A percentile compares a stretch with the other conserved stretches of the same genome.
Conservation (phyloP, 352 stramenopile species). For the Phytophthora sojae region DNA sequence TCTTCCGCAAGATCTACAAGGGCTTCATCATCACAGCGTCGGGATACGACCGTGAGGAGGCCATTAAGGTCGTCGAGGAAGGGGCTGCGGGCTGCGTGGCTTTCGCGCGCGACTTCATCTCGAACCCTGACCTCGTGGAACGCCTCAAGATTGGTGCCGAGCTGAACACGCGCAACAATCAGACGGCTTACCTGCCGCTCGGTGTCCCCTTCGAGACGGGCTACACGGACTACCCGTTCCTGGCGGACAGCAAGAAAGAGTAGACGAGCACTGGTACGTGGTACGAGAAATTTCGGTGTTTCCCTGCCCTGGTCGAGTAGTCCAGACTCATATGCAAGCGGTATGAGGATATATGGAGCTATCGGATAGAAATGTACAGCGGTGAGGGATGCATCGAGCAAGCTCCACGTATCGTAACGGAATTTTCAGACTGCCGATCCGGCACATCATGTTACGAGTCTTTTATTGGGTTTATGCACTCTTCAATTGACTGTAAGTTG, state of each 20-base stretch:
- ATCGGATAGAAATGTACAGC: too few relatives aligned
- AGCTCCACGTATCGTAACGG: too few relatives aligned
- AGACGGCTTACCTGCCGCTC: conserved; percentile 31
- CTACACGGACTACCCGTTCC: conserved; percentile 40
- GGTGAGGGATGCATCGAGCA: too few relatives aligned
- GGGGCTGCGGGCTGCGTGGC: conserved; percentile 42
- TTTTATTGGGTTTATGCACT: too few relatives aligned
- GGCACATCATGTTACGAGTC: too few relatives aligned
- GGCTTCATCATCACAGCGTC: conserved; percentile 48
- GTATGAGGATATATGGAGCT: too few relatives aligned
- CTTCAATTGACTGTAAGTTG: too few relatives aligned
- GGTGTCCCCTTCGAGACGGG: conserved; percentile 23
- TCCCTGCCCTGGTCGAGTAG: too few relatives aligned
- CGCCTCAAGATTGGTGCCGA: conserved; percentile 33
- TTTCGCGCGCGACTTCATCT: conserved; percentile 56
- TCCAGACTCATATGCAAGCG: too few relatives aligned
- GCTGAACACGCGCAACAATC: conserved; percentile 34
- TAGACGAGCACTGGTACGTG: too few relatives aligned
- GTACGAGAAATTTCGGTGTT: too few relatives aligned
- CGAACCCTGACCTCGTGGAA: conserved; percentile 55
- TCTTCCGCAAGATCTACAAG: conserved; percentile 50
- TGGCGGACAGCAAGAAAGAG: conserved; percentile 14
- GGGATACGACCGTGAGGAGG: conserved; percentile 36
- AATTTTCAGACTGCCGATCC: too few relatives aligned
- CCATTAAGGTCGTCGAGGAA: conserved; percentile 35